These are phyloP conservation scores for Heimioporus sp. DNA, from an alignment of 768 basidiomycete genomes.

Conservation along the genomic window DNA sequence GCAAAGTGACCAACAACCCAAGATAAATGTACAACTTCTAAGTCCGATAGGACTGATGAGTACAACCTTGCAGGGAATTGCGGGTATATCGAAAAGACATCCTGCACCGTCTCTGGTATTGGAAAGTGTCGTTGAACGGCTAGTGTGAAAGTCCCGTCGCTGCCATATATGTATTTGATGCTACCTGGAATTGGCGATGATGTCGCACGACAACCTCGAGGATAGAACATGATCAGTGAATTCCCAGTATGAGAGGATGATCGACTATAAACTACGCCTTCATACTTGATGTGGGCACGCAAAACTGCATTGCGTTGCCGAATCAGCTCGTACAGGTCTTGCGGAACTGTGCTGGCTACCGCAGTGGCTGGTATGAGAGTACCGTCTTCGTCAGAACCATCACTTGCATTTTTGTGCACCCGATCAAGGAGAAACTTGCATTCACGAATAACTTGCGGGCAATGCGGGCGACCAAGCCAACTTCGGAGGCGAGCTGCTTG, in stretches of 20 bases:
- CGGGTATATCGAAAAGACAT: too few species aligned
- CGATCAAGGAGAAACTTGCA: constrained; percentile 20
- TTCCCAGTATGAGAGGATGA: constrained; percentile 10
- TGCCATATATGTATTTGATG: constrained; percentile 16
- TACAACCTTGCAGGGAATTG: too few species aligned
- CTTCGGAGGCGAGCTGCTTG: constrained; percentile 9
- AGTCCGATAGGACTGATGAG: too few species aligned
- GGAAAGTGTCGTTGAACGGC: too few species aligned
- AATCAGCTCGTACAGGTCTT: too few species aligned
- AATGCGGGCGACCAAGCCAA: constrained; percentile 19
- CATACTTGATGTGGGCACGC: not conserved
- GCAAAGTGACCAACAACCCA: too few species aligned
- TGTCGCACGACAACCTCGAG: not conserved
- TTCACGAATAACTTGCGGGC: constrained; percentile 12
- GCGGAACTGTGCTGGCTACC: too few species aligned
- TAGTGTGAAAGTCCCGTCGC: too few species aligned
- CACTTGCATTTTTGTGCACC: constrained; percentile 1
- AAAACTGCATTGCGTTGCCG: not conserved
- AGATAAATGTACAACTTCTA: too few species aligned
- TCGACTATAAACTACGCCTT: constrained; percentile 4
- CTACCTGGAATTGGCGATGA: constrained; percentile 8
- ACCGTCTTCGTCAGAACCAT: too few species aligned
- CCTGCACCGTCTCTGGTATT: too few species aligned
- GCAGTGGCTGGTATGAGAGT: too few species aligned
- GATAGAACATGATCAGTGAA: constrained; percentile 13